Base-by-base conservation (phyloP, 179 eudicot genomes). In the Silene coronaria region DNA sequence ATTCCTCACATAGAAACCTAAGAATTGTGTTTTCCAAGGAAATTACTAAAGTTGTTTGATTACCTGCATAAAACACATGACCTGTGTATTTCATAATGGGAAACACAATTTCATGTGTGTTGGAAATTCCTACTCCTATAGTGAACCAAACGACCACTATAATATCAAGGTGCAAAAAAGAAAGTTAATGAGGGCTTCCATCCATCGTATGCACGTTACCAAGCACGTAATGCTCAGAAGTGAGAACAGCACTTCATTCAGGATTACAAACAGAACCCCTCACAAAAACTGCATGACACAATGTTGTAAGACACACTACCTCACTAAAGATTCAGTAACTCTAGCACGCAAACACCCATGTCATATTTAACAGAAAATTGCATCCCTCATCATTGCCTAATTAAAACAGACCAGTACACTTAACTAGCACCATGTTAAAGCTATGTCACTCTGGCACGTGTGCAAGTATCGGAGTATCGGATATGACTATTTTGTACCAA, bases 201-300 rank as follows among this genome's bases (percentile, higher is more conserved):
- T 24, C 70, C 79, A 71, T 66, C 19, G 30, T 58, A 58, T 14
- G 62, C 78, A 73, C 60, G 38, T 68, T 60, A 73, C 71, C 16
- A 19, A 28, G 42, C 27, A 32, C 27, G 10, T 34, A 24, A 77
- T 53, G 46, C 74, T 73, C 32, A 61, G 7, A 64, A 27, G 57
- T 23, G 73, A 71, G 53, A 66, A 12, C 72, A 19, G 2, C 34
- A 48, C 51, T 64, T 70, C 42, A 67, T 72, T 62, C 17, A 71
- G 5, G 8, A 21, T 42, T 30, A 51, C 66, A 82, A 70, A 26
- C 30, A 24, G 53, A 4, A 16, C 45, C 36, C 74, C 30, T 67
- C 87, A 84, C 73, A 55, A 80, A 67, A 75, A 80, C 62, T 75
- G 82, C 83, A 77, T 82, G 79, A 71, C 63, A 69, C 61, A 70